Conservation (phyloP, 192 early-diverging fungal species). For the Rhizophagus clarus region DNA sequence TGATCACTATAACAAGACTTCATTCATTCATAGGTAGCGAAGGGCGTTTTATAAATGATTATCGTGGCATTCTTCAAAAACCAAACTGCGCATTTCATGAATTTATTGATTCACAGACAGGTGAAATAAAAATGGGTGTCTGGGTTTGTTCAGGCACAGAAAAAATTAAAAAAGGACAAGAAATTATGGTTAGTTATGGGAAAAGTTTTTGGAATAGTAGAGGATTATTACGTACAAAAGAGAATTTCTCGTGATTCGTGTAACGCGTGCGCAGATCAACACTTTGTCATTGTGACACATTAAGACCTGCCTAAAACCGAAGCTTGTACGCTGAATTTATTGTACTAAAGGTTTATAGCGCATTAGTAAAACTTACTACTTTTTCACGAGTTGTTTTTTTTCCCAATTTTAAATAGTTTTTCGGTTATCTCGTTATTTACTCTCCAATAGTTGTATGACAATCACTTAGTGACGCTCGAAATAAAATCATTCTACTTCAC, state of each 20-base stretch:
- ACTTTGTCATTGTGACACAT: not conserved
- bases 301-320: not conserved
- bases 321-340: not conserved
- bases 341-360: too few relatives aligned
- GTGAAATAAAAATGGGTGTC: conserved; percentile 24
- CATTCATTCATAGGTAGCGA: not conserved
- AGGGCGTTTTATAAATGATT: conserved; percentile 30
- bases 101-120: conserved; percentile 19
- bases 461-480: not conserved
- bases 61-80: conserved; percentile 8
- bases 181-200: conserved; percentile 25
- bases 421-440: too few relatives aligned
- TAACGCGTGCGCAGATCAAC: too few relatives aligned
- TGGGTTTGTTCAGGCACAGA: conserved; percentile 17
- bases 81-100: conserved; percentile 21
- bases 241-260: too few relatives aligned
- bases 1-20: too few relatives aligned
- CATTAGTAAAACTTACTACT: too few relatives aligned
- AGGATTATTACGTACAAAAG: not conserved
- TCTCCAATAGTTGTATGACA: too few relatives aligned
- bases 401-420: too few relatives aligned
- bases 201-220: conserved; percentile 24
- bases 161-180: conserved; percentile 32
- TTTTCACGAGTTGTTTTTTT: too few relatives aligned
- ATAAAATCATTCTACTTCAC: not conserved